Conservation (phyloP, 257 asterid species). For the Penstemon davidsonii region DNA sequence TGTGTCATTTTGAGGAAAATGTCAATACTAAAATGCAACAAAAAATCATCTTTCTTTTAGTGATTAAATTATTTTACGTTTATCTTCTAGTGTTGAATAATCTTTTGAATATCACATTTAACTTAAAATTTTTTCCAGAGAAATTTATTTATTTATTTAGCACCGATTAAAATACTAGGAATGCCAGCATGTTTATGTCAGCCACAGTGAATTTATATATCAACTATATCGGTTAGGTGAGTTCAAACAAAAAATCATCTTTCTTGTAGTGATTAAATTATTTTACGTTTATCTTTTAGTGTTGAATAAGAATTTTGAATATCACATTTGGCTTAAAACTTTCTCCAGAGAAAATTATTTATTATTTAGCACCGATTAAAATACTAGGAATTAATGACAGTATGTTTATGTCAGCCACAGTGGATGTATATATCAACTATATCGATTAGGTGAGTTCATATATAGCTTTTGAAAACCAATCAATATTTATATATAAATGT, state of each 20-base stretch:
- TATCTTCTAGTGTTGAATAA: too few species aligned
- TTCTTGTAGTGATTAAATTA: background rate
- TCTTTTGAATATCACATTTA: too few species aligned
- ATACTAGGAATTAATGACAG: constrained; percentile 21
- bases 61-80: background rate
- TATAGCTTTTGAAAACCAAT: background rate
- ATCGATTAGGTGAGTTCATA: background rate
- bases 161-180: constrained; percentile 2
- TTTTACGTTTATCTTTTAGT: too few species aligned
- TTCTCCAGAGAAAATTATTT: too few species aligned
- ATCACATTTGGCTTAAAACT: too few species aligned
- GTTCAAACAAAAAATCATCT: background rate
- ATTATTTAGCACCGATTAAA: constrained; percentile 12
- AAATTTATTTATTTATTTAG: background rate
- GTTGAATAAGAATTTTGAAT: too few species aligned
- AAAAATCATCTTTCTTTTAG: too few species aligned
- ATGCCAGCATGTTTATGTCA: constrained; percentile 43
- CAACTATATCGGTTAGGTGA: background rate
- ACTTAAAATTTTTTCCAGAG: too few species aligned
- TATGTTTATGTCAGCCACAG: constrained; percentile 40
- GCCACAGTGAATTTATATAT: constrained; percentile 8
- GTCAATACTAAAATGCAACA: too few species aligned
- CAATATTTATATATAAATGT: too few species aligned
- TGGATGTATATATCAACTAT: background rate
- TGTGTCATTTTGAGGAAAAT: too few species aligned